phyloP scores from a whole-genome alignment of 345 rosid species.

The Eucalyptus pumila region DNA sequence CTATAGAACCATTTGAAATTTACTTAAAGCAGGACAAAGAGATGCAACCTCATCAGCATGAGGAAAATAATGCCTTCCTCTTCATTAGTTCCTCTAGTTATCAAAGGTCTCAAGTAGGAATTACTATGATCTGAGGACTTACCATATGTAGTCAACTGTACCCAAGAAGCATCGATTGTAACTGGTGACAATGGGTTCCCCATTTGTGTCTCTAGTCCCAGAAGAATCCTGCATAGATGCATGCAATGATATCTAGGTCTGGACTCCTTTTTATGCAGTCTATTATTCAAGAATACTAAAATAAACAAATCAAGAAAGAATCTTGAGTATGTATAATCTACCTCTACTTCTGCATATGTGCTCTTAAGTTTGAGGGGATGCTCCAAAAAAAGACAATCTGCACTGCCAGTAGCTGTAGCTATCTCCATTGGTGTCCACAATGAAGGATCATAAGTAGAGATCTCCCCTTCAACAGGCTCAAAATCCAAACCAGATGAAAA shows the following conservation, averaged over 20 bases:
- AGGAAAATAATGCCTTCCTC: background rate
- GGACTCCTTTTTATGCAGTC: background rate
- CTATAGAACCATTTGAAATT: background rate
- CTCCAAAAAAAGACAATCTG: constrained; percentile 36
- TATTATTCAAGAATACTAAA: background rate
- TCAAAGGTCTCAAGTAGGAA: background rate
- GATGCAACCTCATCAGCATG: background rate
- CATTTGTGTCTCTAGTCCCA: constrained; percentile 59
- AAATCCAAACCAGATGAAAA: constrained; percentile 14
- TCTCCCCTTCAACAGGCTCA: constrained; percentile 11
- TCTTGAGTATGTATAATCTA: background rate
- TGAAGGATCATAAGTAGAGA: constrained; percentile 45
- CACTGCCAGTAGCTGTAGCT: constrained; percentile 76
- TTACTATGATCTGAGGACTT: background rate
- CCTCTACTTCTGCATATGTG: constrained; percentile 81
- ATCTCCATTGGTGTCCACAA: constrained; percentile 76
- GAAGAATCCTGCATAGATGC: constrained; percentile 36
- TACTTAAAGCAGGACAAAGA: background rate
- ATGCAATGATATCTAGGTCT: background rate
- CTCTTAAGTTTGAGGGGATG: constrained; percentile 70
- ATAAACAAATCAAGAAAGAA: background rate
- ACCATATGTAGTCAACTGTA: constrained; percentile 96
- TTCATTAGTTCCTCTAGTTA: background rate
- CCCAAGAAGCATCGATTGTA: constrained; percentile 84
- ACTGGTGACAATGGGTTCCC: constrained; percentile 87